Percentiles rank a stretch among this genome's conserved stretches.
Conservation (phyloP, 2,329 filamentous ascomycete genomes). For the Daldinia eschscholtzii region DNA sequence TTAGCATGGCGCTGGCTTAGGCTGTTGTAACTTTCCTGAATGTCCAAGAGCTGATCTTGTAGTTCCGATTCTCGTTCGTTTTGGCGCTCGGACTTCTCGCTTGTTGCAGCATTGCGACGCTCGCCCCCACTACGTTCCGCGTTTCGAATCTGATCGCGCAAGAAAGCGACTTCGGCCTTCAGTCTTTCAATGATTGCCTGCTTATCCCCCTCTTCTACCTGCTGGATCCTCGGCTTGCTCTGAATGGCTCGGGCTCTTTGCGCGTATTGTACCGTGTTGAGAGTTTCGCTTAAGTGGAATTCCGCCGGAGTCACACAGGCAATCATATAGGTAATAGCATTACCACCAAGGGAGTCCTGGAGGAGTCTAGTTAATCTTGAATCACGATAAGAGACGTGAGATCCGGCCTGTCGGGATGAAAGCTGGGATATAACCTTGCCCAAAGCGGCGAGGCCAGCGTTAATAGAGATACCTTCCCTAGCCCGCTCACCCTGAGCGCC, state of each 20-base stretch:
- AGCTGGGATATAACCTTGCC: slow-evolving; percentile 99
- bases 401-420: slow-evolving; percentile 86
- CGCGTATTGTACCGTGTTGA: slow-evolving; percentile 98
- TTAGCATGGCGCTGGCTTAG: slow-evolving; percentile 95
- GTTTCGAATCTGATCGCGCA: slow-evolving; percentile 92
- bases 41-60: slow-evolving; percentile 91
- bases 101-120: slow-evolving; percentile 66
- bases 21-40: slow-evolving; percentile 93
- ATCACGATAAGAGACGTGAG: slow-evolving; percentile 97
- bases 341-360: slow-evolving; percentile 96
- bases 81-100: slow-evolving; percentile 81
- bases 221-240: slow-evolving; percentile 96
- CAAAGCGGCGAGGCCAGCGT: slow-evolving; percentile 91
- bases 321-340: slow-evolving; percentile 99
- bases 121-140: slow-evolving; percentile 75
- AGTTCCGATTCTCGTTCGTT: slow-evolving; percentile 89
- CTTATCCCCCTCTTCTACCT: slow-evolving; percentile 92
- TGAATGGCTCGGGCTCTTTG: slow-evolving; percentile 96
- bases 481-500: slow-evolving; percentile 94
- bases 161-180: slow-evolving; percentile 91
- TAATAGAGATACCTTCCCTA: slow-evolving; percentile 97
- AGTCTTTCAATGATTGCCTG: slow-evolving; percentile 93
- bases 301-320: slow-evolving; percentile 97
- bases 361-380: slow-evolving; percentile 95
- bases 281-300: slow-evolving; percentile 95